phyloP scores from a whole-genome alignment of 2,329 filamentous ascomycete species.

The Mycosphaerelloides madeirae region DNA sequence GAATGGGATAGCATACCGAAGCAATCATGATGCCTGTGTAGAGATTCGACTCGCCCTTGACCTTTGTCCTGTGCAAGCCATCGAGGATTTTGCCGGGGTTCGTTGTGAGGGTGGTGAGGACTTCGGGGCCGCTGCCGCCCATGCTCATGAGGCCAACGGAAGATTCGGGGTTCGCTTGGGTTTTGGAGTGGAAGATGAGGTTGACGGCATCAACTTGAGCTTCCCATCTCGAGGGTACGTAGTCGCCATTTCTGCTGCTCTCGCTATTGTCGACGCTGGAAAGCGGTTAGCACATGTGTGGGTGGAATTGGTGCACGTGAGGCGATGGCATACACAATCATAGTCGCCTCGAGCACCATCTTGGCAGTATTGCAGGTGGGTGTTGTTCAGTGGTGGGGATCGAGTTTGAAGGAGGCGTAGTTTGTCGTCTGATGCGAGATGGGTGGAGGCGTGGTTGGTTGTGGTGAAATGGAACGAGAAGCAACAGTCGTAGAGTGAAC shows the following conservation, averaged over 20 bases:
- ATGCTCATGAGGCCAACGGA: conserved; percentile 98
- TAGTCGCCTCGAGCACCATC: conserved; percentile 98
- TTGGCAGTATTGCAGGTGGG: conserved; percentile 46
- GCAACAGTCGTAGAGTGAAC: too few species aligned
- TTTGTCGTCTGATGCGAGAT: too few species aligned
- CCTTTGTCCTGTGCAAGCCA: conserved; percentile 88
- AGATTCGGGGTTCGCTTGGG: conserved; percentile 90
- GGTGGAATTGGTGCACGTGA: conserved; percentile 4
- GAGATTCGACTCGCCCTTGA: conserved; percentile 80
- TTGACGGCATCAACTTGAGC: conserved; percentile 93
- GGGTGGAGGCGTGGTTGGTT: neutral
- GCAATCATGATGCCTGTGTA: conserved; percentile 94
- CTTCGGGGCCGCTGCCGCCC: conserved; percentile 88
- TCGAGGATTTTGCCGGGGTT: conserved; percentile 95
- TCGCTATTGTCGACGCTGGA: conserved; percentile 92
- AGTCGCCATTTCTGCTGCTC: conserved; percentile 94
- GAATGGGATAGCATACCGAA: conserved; percentile 58
- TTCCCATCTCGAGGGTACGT: conserved; percentile 86
- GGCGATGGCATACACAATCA: conserved; percentile 65
- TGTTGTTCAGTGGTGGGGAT: neutral
- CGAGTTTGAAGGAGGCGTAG: neutral
- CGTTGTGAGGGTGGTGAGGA: conserved; percentile 90
- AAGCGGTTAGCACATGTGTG: conserved; percentile 23
- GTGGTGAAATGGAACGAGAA: conserved; percentile 2
- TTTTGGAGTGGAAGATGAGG: conserved; percentile 93